Evolutionary conservation across 257 asterid species (phyloP).

Genomic region (Solanum arcanum): DNA sequence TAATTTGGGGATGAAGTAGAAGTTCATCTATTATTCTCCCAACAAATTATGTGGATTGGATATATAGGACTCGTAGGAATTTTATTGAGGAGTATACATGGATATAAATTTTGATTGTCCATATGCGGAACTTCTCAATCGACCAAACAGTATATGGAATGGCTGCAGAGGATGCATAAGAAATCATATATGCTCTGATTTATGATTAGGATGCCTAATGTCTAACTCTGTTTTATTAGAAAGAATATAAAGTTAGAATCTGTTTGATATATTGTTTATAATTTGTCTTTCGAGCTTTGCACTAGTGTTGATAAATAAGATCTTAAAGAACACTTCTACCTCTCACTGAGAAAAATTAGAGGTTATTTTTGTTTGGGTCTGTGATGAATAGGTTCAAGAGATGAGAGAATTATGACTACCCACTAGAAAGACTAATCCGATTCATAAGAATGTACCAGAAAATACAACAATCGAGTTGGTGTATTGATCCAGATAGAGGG

Average conservation of each 20-base stretch:
- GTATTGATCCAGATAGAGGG: not conserved
- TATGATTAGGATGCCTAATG: not conserved
- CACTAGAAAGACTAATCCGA: not conserved
- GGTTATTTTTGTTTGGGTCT: not conserved
- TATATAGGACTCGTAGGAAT: not conserved
- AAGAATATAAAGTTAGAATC: not conserved
- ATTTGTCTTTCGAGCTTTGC: not conserved
- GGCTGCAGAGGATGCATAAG: not conserved
- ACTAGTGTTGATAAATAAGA: not conserved
- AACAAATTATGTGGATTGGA: not conserved
- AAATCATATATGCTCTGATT: not conserved
- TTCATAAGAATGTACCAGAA: not conserved
- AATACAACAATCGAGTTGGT: not conserved
- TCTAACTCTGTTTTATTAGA: not conserved
- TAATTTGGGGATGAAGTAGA: not conserved
- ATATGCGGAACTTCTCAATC: not conserved
- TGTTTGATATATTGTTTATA: not conserved
- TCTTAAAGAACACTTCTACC: not conserved
- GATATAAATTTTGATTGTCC: not conserved
- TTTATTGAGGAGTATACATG: not conserved
- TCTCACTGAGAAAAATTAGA: not conserved
- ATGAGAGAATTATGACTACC: not conserved
- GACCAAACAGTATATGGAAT: not conserved
- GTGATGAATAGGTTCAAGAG: not conserved
- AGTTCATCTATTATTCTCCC: not conserved